Evolutionary conservation across 352 stramenopile species (phyloP).

Genomic region (Pythium dissotocum): DNA sequence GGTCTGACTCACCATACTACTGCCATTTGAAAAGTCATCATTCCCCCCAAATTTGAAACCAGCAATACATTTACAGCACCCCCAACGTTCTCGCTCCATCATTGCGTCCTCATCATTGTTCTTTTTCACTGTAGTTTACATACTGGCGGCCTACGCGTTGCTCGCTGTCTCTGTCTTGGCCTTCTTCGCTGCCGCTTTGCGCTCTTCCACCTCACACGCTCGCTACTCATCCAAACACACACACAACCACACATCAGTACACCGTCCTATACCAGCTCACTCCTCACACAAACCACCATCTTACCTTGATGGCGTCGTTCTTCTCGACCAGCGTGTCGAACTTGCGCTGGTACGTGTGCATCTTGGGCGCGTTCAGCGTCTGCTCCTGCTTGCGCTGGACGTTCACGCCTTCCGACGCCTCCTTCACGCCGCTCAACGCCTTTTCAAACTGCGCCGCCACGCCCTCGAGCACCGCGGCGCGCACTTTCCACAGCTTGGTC

Average conservation of each 20-base stretch:
- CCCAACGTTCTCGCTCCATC: too few species aligned
- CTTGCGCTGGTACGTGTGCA: slow-evolving; percentile 54
- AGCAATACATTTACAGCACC: neutral
- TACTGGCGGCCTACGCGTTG: slow-evolving; percentile 2
- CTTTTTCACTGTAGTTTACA: neutral
- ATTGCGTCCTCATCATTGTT: too few species aligned
- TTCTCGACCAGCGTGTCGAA: slow-evolving; percentile 68
- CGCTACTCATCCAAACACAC: slow-evolving; percentile 19
- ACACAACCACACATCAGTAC: neutral
- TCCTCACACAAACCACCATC: neutral
- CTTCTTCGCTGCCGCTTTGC: slow-evolving; percentile 33
- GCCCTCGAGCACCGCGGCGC: slow-evolving; percentile 60
- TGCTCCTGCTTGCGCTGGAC: slow-evolving; percentile 68
- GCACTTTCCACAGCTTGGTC: slow-evolving; percentile 64
- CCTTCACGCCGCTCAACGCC: slow-evolving; percentile 39
- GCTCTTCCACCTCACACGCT: slow-evolving; percentile 34
- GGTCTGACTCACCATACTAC: too few species aligned
- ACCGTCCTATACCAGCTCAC: neutral
- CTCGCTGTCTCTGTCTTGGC: slow-evolving; percentile 30
- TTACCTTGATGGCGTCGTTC: slow-evolving; percentile 63
- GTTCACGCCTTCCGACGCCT: slow-evolving; percentile 55
- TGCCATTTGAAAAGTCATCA: too few species aligned
- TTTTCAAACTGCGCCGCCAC: slow-evolving; percentile 59
- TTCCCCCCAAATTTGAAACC: neutral
- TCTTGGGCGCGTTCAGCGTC: slow-evolving; percentile 57